Evolutionary conservation across 306 rosid species (phyloP), one percentile per base, ranked within the genome.

Genomic region (Cucumis cinereus): DNA sequence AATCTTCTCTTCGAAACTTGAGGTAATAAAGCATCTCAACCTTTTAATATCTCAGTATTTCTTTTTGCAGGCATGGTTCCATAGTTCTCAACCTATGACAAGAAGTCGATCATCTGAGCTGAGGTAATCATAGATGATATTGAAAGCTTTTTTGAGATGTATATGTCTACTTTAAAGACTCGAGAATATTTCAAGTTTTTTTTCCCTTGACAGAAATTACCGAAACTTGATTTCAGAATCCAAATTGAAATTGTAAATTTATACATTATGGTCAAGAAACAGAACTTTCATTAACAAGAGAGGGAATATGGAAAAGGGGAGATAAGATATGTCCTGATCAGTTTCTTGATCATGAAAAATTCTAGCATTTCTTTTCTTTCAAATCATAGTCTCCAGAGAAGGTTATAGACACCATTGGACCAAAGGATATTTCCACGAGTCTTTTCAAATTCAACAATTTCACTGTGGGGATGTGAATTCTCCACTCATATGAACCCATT

Each of bases 81-180:
- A 91, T 55, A 91, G 88, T 72, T 88, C 92, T 81, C 97, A 91
- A 77, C 86, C 97, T 19, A 85, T 91, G 92, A 91, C 98, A 74
- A 88, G 98, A 88, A 93, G 98, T 82, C 91, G 97, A 17, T 93
- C 98, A 64, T 93, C 98, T 73, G 98, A 93, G 81, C 82, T 93
- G 82, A 85, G 98, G 98, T 91, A 91, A 28, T 3, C 33, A 43
- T 72, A 60, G 81, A 61, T 67, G 78, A 73, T 77, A 24, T n/a
- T 61, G 73, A 64, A 73, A 71, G 19, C 9, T n/a, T 77, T 64
- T 63, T 67, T 47, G 14, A 52, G 33, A 78, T 11, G 43, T 24
- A 16, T 49, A 43, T 47, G 55, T 28, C 75, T 3, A 24, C 23
- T 38, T 69, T 45, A 43, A 69, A 69, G 36, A 24, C 56, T 43